A percentile compares a stretch with the other conserved stretches of the same genome.
Conservation (phyloP, 2,329 filamentous ascomycete genomes). For the Trichoderma hamatum region DNA sequence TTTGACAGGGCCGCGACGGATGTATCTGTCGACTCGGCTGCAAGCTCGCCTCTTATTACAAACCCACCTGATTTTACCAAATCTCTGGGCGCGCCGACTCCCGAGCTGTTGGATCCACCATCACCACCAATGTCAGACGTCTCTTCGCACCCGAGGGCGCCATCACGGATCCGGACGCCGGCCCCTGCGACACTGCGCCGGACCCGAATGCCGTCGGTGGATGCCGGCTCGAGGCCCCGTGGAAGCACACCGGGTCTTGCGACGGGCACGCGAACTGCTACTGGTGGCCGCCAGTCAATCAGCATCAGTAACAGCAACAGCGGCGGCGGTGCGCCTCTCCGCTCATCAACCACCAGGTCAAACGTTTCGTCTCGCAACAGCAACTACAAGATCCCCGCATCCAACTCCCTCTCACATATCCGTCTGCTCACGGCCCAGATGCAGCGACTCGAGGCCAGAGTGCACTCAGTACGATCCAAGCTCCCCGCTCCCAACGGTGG, state of each 20-base stretch:
- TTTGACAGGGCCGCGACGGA: slow-evolving; percentile 69
- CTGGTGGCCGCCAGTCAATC: slow-evolving; percentile 47
- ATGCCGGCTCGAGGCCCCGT: slow-evolving; percentile 58
- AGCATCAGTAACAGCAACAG: slow-evolving; percentile 8
- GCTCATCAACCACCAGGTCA: slow-evolving; percentile 51
- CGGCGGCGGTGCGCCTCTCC: slow-evolving; percentile 49
- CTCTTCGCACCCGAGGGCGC: slow-evolving; percentile 60
- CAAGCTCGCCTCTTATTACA: slow-evolving; percentile 85
- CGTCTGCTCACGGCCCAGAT: slow-evolving; percentile 93
- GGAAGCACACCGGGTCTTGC: not conserved
- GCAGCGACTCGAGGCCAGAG: slow-evolving; percentile 91
- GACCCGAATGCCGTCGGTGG: slow-evolving; percentile 58
- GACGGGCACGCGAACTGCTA: slow-evolving; percentile 4
- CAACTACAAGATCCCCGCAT: slow-evolving; percentile 57
- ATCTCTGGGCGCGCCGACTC: slow-evolving; percentile 60
- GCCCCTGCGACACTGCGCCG: slow-evolving; percentile 43
- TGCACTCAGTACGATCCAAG: slow-evolving; percentile 89
- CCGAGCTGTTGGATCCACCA: slow-evolving; percentile 78
- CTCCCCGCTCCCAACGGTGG: slow-evolving; percentile 71
- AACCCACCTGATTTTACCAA: slow-evolving; percentile 75
- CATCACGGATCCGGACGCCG: slow-evolving; percentile 47
- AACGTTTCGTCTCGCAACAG: slow-evolving; percentile 63
- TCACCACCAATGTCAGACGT: slow-evolving; percentile 93
- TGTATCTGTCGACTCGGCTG: slow-evolving; percentile 77
- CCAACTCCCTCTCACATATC: slow-evolving; percentile 84